phyloP scores from a whole-genome alignment of 306 rosid genomes.

The Cicer cuneatum region DNA sequence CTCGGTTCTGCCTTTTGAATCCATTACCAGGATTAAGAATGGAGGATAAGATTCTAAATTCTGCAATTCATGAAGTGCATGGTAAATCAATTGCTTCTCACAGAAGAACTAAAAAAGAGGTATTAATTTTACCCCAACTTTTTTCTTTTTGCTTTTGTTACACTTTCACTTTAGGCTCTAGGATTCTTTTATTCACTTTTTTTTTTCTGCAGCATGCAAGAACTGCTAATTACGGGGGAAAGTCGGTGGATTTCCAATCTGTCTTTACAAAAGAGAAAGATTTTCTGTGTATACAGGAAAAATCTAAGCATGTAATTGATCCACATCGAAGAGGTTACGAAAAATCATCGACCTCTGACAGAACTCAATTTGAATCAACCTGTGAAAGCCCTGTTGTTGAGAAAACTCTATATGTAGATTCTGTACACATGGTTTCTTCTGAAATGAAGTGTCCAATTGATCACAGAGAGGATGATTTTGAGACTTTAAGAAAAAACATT shows the following conservation, averaged over 20 bases:
- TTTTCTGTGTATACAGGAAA: slow-evolving; percentile 50
- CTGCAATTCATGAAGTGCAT: slow-evolving; percentile 53
- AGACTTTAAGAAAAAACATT: slow-evolving; percentile 44
- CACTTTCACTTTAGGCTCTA: slow-evolving; percentile 32
- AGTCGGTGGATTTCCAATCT: slow-evolving; percentile 43
- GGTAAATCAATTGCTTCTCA: slow-evolving; percentile 59
- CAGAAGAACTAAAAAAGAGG: slow-evolving; percentile 57
- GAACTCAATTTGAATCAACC: slow-evolving; percentile 45
- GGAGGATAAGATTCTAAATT: slow-evolving; percentile 48
- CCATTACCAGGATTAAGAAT: slow-evolving; percentile 70
- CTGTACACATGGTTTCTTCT: slow-evolving; percentile 57
- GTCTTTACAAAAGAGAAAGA: slow-evolving; percentile 46
- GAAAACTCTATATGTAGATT: slow-evolving; percentile 85
- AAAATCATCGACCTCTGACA: slow-evolving; percentile 46
- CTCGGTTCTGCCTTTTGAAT: slow-evolving; percentile 70
- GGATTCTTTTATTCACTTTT: slow-evolving; percentile 28
- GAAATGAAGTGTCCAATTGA: slow-evolving; percentile 47
- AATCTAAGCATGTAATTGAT: slow-evolving; percentile 44
- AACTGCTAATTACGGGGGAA: slow-evolving; percentile 49
- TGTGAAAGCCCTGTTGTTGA: slow-evolving; percentile 65
- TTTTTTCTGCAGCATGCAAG: slow-evolving; percentile 55
- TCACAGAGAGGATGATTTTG: slow-evolving; percentile 45
- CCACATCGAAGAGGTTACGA: slow-evolving; percentile 52
- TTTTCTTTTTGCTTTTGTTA: slow-evolving; percentile 7
- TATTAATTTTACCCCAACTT: slow-evolving; percentile 38